A percentile compares a stretch with the other conserved stretches of the same genome.
phyloP scores from a whole-genome alignment of 208 protist genomes.

The Acanthamoeba sp. region DNA sequence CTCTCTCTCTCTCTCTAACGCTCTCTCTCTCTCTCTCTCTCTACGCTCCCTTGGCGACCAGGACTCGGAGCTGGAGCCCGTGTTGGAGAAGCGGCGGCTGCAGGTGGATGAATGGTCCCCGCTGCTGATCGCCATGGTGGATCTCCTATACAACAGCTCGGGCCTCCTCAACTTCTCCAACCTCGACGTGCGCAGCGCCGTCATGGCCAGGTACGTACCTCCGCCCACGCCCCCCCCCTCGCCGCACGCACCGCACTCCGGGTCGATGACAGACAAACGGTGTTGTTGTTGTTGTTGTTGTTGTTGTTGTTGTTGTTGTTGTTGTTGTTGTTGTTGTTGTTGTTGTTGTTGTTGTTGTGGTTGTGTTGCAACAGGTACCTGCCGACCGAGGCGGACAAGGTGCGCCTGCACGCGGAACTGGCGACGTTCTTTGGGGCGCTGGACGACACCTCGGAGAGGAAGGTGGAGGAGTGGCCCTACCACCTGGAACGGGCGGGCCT shows the following conservation, averaged over 20 bases:
- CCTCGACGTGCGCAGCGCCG: conserved; percentile 76
- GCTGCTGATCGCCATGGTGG: conserved; percentile 71
- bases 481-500: conserved; percentile 68
- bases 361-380: conserved; percentile 73
- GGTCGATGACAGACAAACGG: no score
- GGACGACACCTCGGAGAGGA: conserved; percentile 47
- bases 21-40: no score
- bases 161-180: conserved; percentile 81
- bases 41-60: no score
- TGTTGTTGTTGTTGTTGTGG: no score
- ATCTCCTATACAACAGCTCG: conserved; percentile 67
- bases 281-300: no score
- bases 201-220: conserved; percentile 51
- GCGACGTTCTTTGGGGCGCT: conserved; percentile 47
- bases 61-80: conserved; percentile 33
- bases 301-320: no score
- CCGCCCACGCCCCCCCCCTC: background rate
- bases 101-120: conserved; percentile 71
- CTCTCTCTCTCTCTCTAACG: no score
- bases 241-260: no score
- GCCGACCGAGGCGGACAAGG: background rate
- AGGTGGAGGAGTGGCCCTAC: conserved; percentile 80
- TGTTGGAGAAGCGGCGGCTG: conserved; percentile 60
- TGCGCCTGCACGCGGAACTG: conserved; percentile 68
- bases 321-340: no score